Conservation (phyloP, 75 land plant species). For the Gnetum montanum region DNA sequence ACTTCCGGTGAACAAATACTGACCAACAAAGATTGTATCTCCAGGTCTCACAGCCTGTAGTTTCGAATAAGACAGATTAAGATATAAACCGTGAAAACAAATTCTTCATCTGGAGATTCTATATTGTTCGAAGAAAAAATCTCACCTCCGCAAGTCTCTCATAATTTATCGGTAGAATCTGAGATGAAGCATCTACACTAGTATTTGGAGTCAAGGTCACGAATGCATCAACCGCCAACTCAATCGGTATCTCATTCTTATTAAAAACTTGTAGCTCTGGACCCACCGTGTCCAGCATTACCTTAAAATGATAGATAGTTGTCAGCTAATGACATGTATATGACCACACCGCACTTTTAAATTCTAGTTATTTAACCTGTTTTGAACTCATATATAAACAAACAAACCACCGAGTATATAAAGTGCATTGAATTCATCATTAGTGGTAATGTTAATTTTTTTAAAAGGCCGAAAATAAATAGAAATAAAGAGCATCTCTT, state of each 20-base stretch:
- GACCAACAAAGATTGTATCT: constrained; percentile 84
- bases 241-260: constrained; percentile 33
- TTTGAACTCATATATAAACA: too few relatives aligned
- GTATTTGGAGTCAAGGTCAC: constrained; percentile 54
- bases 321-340: too few relatives aligned
- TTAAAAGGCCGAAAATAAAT: too few relatives aligned
- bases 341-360: too few relatives aligned
- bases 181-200: constrained; percentile 29
- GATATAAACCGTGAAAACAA: neutral
- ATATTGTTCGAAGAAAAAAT: neutral
- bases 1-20: constrained; percentile 90
- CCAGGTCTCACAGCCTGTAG: constrained; percentile 69
- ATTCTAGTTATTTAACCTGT: too few relatives aligned
- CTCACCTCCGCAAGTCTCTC: constrained; percentile 38
- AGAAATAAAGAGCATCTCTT: too few relatives aligned
- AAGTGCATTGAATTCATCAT: too few relatives aligned
- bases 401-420: too few relatives aligned
- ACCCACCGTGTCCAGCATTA: constrained; percentile 73
- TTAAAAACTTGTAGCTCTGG: constrained; percentile 60
- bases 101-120: neutral
- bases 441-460: too few relatives aligned
- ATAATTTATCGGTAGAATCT: constrained; percentile 45
- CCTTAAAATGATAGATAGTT: constrained; percentile 49
- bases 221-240: constrained; percentile 27
- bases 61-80: neutral